A percentile compares a stretch with the other conserved stretches of the same genome.
Conservation (phyloP, 1,284 basidiomycete genomes). For the Trichosporon ovoides region DNA sequence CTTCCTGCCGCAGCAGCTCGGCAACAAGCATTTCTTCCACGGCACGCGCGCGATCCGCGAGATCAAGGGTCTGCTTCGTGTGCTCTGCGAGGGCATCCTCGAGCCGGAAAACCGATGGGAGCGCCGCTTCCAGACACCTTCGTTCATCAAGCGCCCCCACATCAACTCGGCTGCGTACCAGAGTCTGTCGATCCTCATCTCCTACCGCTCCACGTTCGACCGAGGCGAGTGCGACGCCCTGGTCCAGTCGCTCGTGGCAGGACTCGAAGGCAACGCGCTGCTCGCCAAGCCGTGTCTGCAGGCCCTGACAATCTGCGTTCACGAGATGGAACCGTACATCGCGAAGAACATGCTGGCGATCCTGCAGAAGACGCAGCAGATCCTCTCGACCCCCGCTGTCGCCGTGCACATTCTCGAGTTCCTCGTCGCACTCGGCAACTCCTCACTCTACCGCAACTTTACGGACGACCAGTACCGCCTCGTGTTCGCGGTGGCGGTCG, state of each 20-base stretch:
- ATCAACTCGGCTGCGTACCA: constrained; percentile 85
- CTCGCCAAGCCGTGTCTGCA: constrained; percentile 90
- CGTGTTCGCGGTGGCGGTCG: constrained; percentile 90
- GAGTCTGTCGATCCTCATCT: constrained; percentile 79
- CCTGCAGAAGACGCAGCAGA: constrained; percentile 81
- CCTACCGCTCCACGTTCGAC: constrained; percentile 74
- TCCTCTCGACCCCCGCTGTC: constrained; percentile 90
- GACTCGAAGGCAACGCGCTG: constrained; percentile 65
- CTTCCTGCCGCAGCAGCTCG: constrained; percentile 82
- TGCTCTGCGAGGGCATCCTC: constrained; percentile 58
- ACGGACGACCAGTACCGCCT: constrained; percentile 88
- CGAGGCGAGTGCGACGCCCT: constrained; percentile 58
- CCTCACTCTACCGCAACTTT: constrained; percentile 80
- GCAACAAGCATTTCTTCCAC: constrained; percentile 96
- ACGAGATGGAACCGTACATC: constrained; percentile 80
- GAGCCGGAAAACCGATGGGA: constrained; percentile 33
- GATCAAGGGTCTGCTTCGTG: constrained; percentile 61
- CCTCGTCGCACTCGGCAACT: constrained; percentile 78
- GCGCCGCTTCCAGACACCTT: constrained; percentile 48
- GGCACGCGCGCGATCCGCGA: constrained; percentile 69
- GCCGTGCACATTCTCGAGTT: constrained; percentile 95
- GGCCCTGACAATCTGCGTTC: constrained; percentile 79
- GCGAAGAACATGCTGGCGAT: constrained; percentile 75
- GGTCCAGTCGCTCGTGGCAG: constrained; percentile 76
- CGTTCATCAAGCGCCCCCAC: constrained; percentile 63